Evolutionary conservation across 169 alveolate species (phyloP).

Genomic region (Plasmodium falciparum): DNA sequence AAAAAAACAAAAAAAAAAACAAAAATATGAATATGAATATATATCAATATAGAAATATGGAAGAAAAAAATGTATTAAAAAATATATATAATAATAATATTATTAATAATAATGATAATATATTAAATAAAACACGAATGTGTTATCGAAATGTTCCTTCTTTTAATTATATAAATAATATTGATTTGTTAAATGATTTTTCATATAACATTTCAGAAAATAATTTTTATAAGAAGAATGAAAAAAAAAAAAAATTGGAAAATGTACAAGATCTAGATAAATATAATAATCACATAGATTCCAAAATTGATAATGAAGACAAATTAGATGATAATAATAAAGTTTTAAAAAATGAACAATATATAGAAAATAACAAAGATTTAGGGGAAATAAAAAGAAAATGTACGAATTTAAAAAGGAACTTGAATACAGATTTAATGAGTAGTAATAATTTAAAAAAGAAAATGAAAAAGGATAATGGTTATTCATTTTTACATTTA

Average conservation of each 20-base stretch:
- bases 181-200: no score
- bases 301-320: neutral
- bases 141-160: no score
- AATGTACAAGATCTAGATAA: neutral
- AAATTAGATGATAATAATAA: neutral
- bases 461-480: conserved; percentile 27
- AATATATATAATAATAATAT: no score
- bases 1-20: no score
- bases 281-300: neutral
- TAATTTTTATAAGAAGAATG: no score
- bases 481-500: conserved; percentile 47
- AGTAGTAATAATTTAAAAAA: conserved; percentile 13
- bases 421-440: conserved; percentile 1
- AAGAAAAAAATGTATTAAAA: no score
- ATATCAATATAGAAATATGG: no score
- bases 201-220: no score
- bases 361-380: conserved; percentile 3
- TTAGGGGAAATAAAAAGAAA: conserved; percentile 3
- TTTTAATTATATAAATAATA: no score
- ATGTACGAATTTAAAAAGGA: conserved; percentile 37
- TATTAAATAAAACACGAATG: no score
- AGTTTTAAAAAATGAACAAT: neutral
- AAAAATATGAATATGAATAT: no score
- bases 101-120: no score
- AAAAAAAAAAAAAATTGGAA: neutral